These are phyloP conservation scores for Camellia sinensis DNA, from an alignment of 148 eudicot genomes.

Conservation along the genomic window DNA sequence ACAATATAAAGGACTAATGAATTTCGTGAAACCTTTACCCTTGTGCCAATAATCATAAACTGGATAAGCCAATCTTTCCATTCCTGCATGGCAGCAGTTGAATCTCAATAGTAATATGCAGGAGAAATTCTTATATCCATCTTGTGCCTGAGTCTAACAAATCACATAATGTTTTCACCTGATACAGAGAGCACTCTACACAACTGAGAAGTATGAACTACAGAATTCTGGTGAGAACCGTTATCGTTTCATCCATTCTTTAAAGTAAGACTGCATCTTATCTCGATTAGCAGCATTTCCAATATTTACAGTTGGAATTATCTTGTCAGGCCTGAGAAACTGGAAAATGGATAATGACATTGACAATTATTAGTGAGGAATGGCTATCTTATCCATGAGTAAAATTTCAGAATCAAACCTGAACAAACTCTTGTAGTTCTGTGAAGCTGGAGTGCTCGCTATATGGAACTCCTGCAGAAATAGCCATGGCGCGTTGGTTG, in stretches of 20 bases:
- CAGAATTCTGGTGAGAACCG: neutral
- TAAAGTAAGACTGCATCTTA: conserved; percentile 57
- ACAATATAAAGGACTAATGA: too few relatives aligned
- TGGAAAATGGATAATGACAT: conserved; percentile 23
- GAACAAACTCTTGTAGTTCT: conserved; percentile 60
- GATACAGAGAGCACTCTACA: neutral
- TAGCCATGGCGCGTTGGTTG: neutral
- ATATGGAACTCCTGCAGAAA: conserved; percentile 61
- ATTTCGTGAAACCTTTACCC: too few relatives aligned
- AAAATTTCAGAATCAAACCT: conserved; percentile 36
- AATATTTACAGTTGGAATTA: conserved; percentile 70
- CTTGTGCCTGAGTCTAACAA: neutral
- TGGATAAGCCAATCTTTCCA: neutral
- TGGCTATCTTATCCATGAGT: neutral
- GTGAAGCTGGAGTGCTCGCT: conserved; percentile 73
- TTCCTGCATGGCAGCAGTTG: neutral
- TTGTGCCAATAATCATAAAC: too few relatives aligned
- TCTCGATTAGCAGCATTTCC: conserved; percentile 51
- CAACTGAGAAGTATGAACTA: neutral
- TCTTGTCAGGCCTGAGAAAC: conserved; percentile 60
- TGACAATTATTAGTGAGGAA: neutral
- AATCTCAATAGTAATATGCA: neutral
- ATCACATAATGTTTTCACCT: neutral
- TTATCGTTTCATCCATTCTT: conserved; percentile 47
- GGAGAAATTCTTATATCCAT: neutral